These are phyloP conservation scores for Clathrus columnatus DNA, from an alignment of 768 basidiomycete genomes.

Conservation along the genomic window DNA sequence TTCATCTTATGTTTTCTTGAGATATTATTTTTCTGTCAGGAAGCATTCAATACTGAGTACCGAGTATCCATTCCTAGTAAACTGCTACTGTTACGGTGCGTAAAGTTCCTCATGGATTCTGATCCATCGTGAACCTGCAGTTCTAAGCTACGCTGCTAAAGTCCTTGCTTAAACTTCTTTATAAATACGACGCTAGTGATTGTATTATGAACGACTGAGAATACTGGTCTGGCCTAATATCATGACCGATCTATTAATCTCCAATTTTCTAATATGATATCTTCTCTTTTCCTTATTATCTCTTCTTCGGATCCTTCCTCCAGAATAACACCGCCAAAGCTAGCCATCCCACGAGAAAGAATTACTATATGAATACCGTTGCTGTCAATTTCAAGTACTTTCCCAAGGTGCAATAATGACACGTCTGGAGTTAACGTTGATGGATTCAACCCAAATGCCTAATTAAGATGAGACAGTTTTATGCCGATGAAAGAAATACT, in stretches of 20 bases:
- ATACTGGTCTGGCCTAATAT: no score
- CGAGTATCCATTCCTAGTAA: no score
- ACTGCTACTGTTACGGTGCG: no score
- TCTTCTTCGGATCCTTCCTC: conserved; percentile 1
- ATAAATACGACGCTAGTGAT: no score
- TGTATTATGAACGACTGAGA: no score
- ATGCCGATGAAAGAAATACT: neutral
- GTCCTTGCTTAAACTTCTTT: no score
- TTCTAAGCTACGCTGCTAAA: no score
- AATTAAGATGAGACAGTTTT: no score
- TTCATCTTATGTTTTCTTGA: neutral
- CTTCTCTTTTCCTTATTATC: neutral
- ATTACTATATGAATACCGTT: neutral
- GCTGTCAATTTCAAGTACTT: neutral
- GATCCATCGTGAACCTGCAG: no score
- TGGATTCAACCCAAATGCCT: conserved; percentile 9
- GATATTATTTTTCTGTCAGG: neutral
- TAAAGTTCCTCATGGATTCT: no score
- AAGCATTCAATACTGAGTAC: no score
- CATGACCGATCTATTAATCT: conserved; percentile 2
- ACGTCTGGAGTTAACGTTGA: conserved; percentile 6
- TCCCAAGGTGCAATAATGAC: conserved; percentile 5
- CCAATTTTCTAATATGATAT: conserved; percentile 1
- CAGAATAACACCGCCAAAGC: conserved; percentile 1
- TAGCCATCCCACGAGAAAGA: conserved; percentile 1